A percentile compares a stretch with the other conserved stretches of the same genome.
These are phyloP conservation scores for Noccaea caerulescens DNA, from an alignment of 345 rosid genomes.

Conservation along the genomic window DNA sequence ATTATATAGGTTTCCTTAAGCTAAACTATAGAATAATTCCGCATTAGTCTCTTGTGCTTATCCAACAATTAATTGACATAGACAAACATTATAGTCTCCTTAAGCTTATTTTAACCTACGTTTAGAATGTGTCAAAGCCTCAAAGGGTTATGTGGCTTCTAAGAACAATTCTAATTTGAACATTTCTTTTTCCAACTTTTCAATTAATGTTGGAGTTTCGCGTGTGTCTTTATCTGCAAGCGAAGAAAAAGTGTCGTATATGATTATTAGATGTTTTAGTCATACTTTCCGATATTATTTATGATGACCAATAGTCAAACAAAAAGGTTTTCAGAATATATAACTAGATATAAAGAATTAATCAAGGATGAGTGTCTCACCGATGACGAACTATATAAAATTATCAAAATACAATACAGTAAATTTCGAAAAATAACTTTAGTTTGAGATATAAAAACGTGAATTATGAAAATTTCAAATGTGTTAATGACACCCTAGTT, in stretches of 20 bases:
- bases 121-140: neutral
- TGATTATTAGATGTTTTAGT: neutral
- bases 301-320: neutral
- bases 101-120: neutral
- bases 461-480: neutral
- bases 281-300: neutral
- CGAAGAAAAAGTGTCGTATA: neutral
- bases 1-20: conserved; percentile 10
- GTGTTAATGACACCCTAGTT: neutral
- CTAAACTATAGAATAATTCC: conserved; percentile 25
- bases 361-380: neutral
- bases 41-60: conserved; percentile 18
- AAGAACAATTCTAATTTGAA: conserved; percentile 14
- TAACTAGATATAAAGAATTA: neutral
- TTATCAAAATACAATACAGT: neutral
- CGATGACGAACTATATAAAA: neutral
- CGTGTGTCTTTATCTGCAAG: conserved; percentile 12
- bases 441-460: neutral
- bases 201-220: conserved; percentile 11
- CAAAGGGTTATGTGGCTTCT: conserved; percentile 5
- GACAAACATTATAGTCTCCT: neutral
- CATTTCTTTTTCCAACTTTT: conserved; percentile 19
- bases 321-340: neutral
- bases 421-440: neutral
- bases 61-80: conserved; percentile 23